Percentiles rank a stretch among this genome's conserved stretches.
These are phyloP conservation scores for Saxispiralis lemnorum DNA, from an alignment of 495 filamentous ascomycete genomes.

Conservation along the genomic window DNA sequence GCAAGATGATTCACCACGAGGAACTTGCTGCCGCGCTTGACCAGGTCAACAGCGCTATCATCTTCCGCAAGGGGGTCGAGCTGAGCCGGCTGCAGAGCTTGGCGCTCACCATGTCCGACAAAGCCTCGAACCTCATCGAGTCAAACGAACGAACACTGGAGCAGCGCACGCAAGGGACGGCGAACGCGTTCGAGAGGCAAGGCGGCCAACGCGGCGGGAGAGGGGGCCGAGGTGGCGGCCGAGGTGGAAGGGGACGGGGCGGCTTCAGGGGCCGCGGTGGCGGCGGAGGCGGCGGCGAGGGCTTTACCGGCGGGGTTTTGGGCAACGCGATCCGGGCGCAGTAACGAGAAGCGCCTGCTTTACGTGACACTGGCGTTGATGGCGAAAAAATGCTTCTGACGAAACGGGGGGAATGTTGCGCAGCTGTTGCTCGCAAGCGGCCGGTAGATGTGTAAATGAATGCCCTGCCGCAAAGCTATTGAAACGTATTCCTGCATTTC, in stretches of 20 bases:
- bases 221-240: conserved; percentile 39
- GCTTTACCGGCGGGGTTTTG: conserved; percentile 18
- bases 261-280: conserved; percentile 6
- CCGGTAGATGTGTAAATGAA: too few relatives aligned
- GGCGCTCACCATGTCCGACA: conserved; percentile 84
- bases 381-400: too few relatives aligned
- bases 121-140: conserved; percentile 88
- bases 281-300: conserved; percentile 10
- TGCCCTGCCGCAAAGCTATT: too few relatives aligned
- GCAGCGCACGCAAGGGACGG: conserved; percentile 85
- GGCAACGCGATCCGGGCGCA: conserved; percentile 18
- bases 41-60: conserved; percentile 91
- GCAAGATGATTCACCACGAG: conserved; percentile 99
- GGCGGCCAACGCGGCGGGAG: conserved; percentile 58
- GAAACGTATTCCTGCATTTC: too few relatives aligned
- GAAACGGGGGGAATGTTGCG: too few relatives aligned
- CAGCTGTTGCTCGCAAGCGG: too few relatives aligned
- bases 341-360: background rate
- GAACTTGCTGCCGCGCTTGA: conserved; percentile 90
- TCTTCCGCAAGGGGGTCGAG: conserved; percentile 99
- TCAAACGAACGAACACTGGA: conserved; percentile 92
- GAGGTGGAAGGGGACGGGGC: conserved; percentile 8
- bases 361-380: too few relatives aligned
- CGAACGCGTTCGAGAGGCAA: conserved; percentile 84
- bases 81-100: conserved; percentile 87